Conservation (phyloP, 2,329 filamentous ascomycete genomes). For the Diaporthe capsici region DNA sequence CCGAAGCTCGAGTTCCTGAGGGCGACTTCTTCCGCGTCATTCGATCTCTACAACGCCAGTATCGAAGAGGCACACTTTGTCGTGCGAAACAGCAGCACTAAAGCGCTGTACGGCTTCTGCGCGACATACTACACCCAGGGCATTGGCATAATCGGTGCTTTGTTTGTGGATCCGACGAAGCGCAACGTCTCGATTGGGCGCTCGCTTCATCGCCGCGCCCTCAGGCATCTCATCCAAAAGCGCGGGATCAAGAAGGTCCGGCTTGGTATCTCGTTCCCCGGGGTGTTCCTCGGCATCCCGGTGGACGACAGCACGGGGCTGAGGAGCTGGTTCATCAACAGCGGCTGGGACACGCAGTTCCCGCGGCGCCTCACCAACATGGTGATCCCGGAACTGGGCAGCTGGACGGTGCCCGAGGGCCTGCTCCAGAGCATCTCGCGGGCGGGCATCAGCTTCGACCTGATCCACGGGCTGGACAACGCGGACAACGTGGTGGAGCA, state of each 20-base stretch:
- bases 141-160: conserved; percentile 82
- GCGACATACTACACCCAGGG: conserved; percentile 85
- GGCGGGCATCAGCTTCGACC: conserved; percentile 83
- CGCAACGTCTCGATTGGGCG: conserved; percentile 92
- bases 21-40: conserved; percentile 79
- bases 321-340: conserved; percentile 87
- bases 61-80: conserved; percentile 90
- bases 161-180: conserved; percentile 91
- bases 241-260: conserved; percentile 84
- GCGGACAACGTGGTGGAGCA: conserved; percentile 81
- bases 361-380: conserved; percentile 74
- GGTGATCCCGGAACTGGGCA: conserved; percentile 78
- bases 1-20: conserved; percentile 79
- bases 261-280: conserved; percentile 84
- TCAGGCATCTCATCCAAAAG: conserved; percentile 79
- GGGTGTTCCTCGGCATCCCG: conserved; percentile 89
- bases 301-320: conserved; percentile 61
- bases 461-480: conserved; percentile 85
- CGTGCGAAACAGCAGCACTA: conserved; percentile 92
- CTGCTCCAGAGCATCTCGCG: conserved; percentile 80
- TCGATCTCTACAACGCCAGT: conserved; percentile 78
- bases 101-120: conserved; percentile 91
- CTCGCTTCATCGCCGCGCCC: conserved; percentile 87
- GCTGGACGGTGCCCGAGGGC: conserved; percentile 83
- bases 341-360: conserved; percentile 85